These are phyloP conservation scores for Fusarium udum DNA, from an alignment of 2,329 filamentous ascomycete species.

Conservation along the genomic window DNA sequence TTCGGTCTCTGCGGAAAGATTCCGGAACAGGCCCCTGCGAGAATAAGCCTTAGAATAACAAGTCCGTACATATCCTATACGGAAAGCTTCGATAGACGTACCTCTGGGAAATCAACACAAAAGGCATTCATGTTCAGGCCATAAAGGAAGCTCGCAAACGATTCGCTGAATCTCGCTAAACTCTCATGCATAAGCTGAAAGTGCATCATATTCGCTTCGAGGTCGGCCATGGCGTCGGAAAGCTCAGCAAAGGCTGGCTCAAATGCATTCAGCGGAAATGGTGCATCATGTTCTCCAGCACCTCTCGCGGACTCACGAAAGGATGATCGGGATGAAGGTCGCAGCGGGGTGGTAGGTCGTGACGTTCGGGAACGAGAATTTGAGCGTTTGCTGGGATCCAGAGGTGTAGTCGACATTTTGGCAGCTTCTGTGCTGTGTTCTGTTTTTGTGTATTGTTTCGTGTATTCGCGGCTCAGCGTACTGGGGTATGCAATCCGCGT, in stretches of 20 bases:
- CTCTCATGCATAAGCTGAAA: slow-evolving; percentile 97
- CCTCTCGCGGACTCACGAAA: slow-evolving; percentile 78
- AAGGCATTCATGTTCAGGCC: slow-evolving; percentile 99
- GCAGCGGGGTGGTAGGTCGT: slow-evolving; percentile 89
- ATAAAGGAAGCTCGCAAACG: slow-evolving; percentile 94
- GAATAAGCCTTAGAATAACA: slow-evolving; percentile 7
- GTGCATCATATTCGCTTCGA: slow-evolving; percentile 98
- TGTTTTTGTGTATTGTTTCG: background rate
- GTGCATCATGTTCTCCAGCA: slow-evolving; percentile 59
- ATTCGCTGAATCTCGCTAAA: slow-evolving; percentile 91
- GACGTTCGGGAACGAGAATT: slow-evolving; percentile 72
- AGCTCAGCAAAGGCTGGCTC: slow-evolving; percentile 94
- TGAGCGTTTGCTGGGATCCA: slow-evolving; percentile 54
- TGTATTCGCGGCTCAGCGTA: background rate
- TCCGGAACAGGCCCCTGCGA: slow-evolving; percentile 80
- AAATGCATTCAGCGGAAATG: slow-evolving; percentile 80
- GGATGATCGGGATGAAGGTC: slow-evolving; percentile 88
- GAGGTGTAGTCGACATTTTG: slow-evolving; percentile 43
- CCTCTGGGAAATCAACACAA: slow-evolving; percentile 97
- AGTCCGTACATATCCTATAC: background rate
- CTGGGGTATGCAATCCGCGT: background rate
- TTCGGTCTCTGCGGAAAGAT: slow-evolving; percentile 76
- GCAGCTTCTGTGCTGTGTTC: background rate
- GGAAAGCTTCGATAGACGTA: slow-evolving; percentile 48
- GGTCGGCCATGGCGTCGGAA: slow-evolving; percentile 90